Evolutionary conservation across 345 rosid species (phyloP).

Genomic region (Lenwebbia sp.): DNA sequence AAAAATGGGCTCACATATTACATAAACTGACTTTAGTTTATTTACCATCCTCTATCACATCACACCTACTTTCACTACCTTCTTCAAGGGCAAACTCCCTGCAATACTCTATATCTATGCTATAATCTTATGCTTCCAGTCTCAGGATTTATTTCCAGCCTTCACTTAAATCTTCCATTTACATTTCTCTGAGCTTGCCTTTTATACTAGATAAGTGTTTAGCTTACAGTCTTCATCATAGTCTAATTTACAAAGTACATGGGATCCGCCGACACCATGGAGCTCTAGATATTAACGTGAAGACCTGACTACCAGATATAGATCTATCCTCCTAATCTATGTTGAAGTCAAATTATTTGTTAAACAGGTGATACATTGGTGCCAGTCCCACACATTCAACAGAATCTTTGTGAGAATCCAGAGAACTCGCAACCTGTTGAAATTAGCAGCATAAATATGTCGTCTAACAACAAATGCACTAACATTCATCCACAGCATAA

Average conservation of each 20-base stretch:
- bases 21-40: background rate
- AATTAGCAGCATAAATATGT: slow-evolving; percentile 25
- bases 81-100: no score
- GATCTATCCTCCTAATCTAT: background rate
- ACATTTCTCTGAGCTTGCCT: background rate
- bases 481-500: background rate
- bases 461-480: background rate
- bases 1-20: no score
- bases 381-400: slow-evolving; percentile 60
- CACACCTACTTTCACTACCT: background rate
- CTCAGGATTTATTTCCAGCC: background rate
- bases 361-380: slow-evolving; percentile 28
- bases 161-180: background rate
- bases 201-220: background rate
- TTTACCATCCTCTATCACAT: background rate
- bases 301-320: background rate
- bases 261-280: background rate
- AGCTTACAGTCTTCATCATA: background rate
- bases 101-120: no score
- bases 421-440: slow-evolving; percentile 68
- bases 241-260: background rate
- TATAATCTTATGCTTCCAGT: no score
- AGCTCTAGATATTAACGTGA: background rate
- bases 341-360: background rate
- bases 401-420: slow-evolving; percentile 57